These are phyloP conservation scores for Annona squamosa DNA, from an alignment of 164 flowering plant genomes.

Conservation along the genomic window DNA sequence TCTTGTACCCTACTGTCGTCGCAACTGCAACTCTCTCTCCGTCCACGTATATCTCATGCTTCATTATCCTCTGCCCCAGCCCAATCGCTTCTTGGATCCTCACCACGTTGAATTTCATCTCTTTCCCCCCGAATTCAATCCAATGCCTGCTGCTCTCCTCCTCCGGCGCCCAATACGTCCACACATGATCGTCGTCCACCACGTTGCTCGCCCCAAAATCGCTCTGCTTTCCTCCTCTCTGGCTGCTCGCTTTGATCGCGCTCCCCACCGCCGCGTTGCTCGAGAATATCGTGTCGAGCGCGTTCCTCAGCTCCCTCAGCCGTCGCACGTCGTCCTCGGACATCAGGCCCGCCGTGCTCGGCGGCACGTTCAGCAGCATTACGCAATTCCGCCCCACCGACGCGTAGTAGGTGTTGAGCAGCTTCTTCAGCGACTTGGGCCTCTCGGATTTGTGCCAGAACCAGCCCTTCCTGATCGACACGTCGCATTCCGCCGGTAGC, in stretches of 20 bases:
- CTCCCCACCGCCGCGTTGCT: conserved; percentile 44
- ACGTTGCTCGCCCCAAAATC: conserved; percentile 56
- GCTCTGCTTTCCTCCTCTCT: conserved; percentile 49
- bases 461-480: conserved; percentile 83
- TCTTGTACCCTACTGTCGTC: conserved; percentile 85
- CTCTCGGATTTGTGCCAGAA: conserved; percentile 79
- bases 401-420: conserved; percentile 75
- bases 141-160: conserved; percentile 39
- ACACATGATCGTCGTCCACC: conserved; percentile 59
- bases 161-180: conserved; percentile 89
- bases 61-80: conserved; percentile 72
- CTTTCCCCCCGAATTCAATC: conserved; percentile 47
- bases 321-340: conserved; percentile 52
- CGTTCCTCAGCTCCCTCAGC: conserved; percentile 42
- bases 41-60: conserved; percentile 57
- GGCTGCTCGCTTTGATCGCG: conserved; percentile 57
- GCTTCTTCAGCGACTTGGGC: conserved; percentile 55
- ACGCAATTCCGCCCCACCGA: conserved; percentile 89
- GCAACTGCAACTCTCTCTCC: conserved; percentile 36
- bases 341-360: conserved; percentile 69
- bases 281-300: conserved; percentile 56
- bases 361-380: conserved; percentile 78
- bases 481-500: conserved; percentile 87
- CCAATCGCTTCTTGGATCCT: conserved; percentile 92
- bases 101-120: conserved; percentile 65